phyloP scores from a whole-genome alignment of 495 filamentous ascomycete species.

The Lophium mytilinum region DNA sequence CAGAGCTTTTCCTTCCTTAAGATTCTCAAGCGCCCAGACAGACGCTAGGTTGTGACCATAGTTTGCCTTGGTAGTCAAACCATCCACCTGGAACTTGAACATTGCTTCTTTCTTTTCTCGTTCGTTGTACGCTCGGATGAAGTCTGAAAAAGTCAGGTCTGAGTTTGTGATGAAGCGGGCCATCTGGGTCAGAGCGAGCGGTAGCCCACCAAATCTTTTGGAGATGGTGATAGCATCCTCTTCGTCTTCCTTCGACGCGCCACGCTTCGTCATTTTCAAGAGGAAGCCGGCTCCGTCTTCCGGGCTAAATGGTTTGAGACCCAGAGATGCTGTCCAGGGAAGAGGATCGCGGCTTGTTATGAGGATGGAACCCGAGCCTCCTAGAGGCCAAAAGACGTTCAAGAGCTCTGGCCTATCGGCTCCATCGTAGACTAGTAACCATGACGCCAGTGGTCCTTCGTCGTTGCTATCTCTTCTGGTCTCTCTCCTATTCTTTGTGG shows the following conservation, averaged over 20 bases:
- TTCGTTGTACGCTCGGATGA: background rate
- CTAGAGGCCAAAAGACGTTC: slow-evolving; percentile 11
- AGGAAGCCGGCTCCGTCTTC: slow-evolving; percentile 5
- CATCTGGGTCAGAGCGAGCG: slow-evolving; percentile 9
- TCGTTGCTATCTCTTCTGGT: background rate
- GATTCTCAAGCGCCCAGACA: slow-evolving; percentile 6
- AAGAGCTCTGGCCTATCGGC: slow-evolving; percentile 4
- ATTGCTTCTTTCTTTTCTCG: background rate
- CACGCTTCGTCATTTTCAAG: background rate
- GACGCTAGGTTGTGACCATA: background rate
- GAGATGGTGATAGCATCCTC: background rate
- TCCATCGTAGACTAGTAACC: slow-evolving; percentile 15
- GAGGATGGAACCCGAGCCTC: slow-evolving; percentile 9
- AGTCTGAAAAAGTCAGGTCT: slow-evolving; percentile 3
- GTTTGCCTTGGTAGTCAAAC: background rate
- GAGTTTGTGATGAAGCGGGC: background rate
- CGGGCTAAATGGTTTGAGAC: slow-evolving; percentile 8
- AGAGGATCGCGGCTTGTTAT: slow-evolving; percentile 14
- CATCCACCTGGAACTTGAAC: slow-evolving; percentile 5
- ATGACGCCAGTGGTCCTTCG: background rate
- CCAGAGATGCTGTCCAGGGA: background rate
- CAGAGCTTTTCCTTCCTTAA: background rate
- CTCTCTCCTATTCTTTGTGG: background rate
- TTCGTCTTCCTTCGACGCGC: background rate
- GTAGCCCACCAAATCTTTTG: background rate